Evolutionary conservation across 1,139 yeast genomes (phyloP).

Genomic region (Dujonia santamariae): DNA sequence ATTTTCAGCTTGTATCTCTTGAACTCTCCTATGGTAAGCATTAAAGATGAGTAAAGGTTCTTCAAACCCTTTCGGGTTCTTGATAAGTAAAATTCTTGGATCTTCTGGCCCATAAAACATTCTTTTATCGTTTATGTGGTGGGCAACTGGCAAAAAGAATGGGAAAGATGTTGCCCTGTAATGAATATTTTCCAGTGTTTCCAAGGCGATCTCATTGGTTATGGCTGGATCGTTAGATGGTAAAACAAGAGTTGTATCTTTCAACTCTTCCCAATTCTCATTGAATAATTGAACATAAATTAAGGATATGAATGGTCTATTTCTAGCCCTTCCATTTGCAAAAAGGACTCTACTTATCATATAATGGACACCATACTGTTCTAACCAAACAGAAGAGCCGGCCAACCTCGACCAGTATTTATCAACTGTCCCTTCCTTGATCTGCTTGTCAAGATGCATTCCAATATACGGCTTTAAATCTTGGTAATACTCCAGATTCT

Average conservation of each 20-base stretch:
- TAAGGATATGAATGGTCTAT: slow-evolving; percentile 31
- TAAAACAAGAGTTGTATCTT: slow-evolving; percentile 27
- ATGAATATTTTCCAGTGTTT: slow-evolving; percentile 4
- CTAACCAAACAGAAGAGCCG: slow-evolving; percentile 40
- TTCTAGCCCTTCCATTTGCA: slow-evolving; percentile 26
- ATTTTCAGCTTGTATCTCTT: neutral
- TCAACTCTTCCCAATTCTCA: slow-evolving; percentile 36
- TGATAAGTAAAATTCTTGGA: slow-evolving; percentile 27
- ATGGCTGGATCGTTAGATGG: slow-evolving; percentile 24
- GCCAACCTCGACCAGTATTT: slow-evolving; percentile 36
- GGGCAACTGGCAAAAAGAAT: slow-evolving; percentile 11
- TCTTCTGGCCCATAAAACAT: slow-evolving; percentile 33
- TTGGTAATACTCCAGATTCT: slow-evolving; percentile 17
- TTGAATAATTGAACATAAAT: slow-evolving; percentile 37
- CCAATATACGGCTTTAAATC: slow-evolving; percentile 24
- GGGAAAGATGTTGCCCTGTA: slow-evolving; percentile 8
- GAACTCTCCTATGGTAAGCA: slow-evolving; percentile 8
- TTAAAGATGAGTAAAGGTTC: slow-evolving; percentile 9
- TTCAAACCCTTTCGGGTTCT: slow-evolving; percentile 18
- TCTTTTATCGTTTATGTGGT: slow-evolving; percentile 5
- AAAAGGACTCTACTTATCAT: slow-evolving; percentile 34
- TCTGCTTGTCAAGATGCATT: slow-evolving; percentile 22
- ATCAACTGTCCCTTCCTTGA: slow-evolving; percentile 25
- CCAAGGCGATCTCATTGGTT: neutral
- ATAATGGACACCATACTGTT: slow-evolving; percentile 37